phyloP scores from a whole-genome alignment of 75 land plant genomes.

The Adiantum capillusveneris region DNA sequence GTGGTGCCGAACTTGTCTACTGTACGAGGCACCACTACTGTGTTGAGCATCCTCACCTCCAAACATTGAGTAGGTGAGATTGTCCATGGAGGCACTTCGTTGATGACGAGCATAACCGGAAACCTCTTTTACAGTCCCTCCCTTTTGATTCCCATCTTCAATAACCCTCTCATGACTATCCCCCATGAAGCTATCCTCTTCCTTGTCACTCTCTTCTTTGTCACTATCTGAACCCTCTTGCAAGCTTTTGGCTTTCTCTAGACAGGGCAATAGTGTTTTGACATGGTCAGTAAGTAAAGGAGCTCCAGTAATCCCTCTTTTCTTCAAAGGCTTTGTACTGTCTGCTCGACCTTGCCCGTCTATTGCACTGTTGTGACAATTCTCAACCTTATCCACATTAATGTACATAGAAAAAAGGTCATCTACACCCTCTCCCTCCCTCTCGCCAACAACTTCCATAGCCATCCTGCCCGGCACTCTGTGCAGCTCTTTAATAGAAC shows the following conservation, averaged over 20 bases:
- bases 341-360: neutral
- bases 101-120: conserved; percentile 2
- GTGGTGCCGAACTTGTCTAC: conserved; percentile 10
- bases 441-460: conserved; percentile 22
- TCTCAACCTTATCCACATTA: conserved; percentile 60
- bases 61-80: neutral
- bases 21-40: conserved; percentile 34
- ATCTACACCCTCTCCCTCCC: conserved; percentile 40
- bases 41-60: neutral
- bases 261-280: conserved; percentile 22
- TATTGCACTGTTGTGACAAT: conserved; percentile 24
- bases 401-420: conserved; percentile 54
- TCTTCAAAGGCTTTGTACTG: neutral
- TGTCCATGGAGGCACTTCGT: conserved; percentile 19
- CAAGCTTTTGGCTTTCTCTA: neutral
- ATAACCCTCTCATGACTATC: conserved; percentile 3
- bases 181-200: conserved; percentile 23
- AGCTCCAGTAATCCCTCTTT: neutral
- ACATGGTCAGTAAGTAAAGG: conserved; percentile 33
- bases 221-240: conserved; percentile 25
- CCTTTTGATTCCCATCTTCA: neutral
- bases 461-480: conserved; percentile 6
- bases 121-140: conserved; percentile 3
- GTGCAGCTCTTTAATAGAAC: conserved; percentile 9
- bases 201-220: conserved; percentile 49